phyloP scores from a whole-genome alignment of 2,329 filamentous ascomycete species.

The Fusarium napiforme region DNA sequence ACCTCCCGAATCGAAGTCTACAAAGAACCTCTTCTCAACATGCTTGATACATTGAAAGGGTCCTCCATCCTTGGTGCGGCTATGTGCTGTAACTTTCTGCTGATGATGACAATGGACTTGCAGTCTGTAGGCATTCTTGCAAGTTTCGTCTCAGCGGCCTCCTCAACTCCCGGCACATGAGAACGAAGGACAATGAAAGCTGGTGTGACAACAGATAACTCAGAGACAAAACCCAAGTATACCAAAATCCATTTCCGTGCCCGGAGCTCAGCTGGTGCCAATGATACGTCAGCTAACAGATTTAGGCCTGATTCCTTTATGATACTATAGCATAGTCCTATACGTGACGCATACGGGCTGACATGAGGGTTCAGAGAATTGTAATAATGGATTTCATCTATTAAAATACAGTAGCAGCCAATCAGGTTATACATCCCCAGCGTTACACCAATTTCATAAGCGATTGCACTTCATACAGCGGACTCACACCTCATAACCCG shows the following conservation, averaged over 20 bases:
- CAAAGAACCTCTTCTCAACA: neutral
- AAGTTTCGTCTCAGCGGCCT: neutral
- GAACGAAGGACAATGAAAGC: rapidly evolving
- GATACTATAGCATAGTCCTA: neutral
- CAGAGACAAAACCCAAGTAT: too few species aligned
- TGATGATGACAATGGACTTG: too few species aligned
- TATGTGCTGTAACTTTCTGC: neutral
- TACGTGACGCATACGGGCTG: too few species aligned
- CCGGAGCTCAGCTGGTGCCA: rapidly evolving
- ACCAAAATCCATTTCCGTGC: too few species aligned
- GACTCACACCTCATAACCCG: neutral
- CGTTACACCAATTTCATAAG: neutral
- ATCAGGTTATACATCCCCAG: rapidly evolving
- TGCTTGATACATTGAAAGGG: rapidly evolving
- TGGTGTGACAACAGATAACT: too few species aligned
- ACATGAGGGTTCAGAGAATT: neutral
- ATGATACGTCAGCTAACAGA: neutral
- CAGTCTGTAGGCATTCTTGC: rapidly evolving
- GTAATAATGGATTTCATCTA: neutral
- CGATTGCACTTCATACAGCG: neutral
- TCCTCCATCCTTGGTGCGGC: rapidly evolving
- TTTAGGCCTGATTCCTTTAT: too few species aligned
- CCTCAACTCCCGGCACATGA: neutral
- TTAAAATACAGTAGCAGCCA: neutral
- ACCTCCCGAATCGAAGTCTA: rapidly evolving